Percentiles rank a stretch among this genome's conserved stretches.
These are phyloP conservation scores for Fagus crenata DNA, from an alignment of 306 rosid genomes.

Conservation along the genomic window DNA sequence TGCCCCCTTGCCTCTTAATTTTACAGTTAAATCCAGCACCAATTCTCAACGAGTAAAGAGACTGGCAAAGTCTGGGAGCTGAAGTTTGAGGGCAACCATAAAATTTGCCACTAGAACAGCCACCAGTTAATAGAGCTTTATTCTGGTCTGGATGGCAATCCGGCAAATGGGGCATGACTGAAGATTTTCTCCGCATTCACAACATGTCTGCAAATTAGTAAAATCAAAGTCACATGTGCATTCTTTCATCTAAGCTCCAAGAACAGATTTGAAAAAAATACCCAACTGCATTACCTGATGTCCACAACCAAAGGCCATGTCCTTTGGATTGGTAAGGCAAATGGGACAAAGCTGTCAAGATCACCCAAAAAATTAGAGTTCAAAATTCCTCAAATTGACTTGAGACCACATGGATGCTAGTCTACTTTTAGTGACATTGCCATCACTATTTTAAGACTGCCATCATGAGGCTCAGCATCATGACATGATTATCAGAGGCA, in stretches of 20 bases:
- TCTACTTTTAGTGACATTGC: constrained; percentile 2
- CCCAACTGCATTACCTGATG: constrained; percentile 63
- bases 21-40: constrained; percentile 3
- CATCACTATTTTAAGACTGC: constrained; percentile 5
- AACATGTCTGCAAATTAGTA: constrained; percentile 71
- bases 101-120: constrained; percentile 9
- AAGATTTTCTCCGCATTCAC: constrained; percentile 79
- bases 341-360: constrained; percentile 72
- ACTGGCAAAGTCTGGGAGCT: constrained; percentile 25
- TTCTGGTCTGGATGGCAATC: constrained; percentile 59
- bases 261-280: constrained; percentile 12
- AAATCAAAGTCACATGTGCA: neutral
- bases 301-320: constrained; percentile 96
- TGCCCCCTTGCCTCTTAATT: constrained; percentile 11
- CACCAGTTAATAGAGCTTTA: constrained; percentile 64
- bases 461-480: neutral
- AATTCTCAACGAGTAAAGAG: constrained; percentile 14
- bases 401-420: neutral
- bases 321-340: constrained; percentile 61
- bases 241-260: constrained; percentile 18
- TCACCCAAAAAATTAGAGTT: constrained; percentile 18
- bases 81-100: constrained; percentile 19
- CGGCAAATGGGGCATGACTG: constrained; percentile 86
- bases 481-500: constrained; percentile 1
- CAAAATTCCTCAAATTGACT: constrained; percentile 1